phyloP scores from a whole-genome alignment of 2,329 filamentous ascomycete genomes.

The Fusarium denticulatum region DNA sequence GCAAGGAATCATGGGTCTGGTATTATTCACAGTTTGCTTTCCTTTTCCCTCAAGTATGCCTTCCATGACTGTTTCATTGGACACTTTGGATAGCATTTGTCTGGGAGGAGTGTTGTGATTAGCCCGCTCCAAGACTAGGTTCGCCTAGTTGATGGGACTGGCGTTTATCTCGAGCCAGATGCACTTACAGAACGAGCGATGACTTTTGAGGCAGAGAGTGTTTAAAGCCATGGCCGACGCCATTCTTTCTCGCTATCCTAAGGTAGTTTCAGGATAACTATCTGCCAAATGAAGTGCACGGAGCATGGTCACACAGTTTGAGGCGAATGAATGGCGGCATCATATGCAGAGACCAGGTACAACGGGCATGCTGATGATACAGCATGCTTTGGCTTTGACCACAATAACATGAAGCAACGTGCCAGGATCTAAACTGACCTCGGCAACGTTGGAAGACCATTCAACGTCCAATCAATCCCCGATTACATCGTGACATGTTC shows the following conservation, averaged over 20 bases:
- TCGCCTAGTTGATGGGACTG: background rate
- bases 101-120: constrained; percentile 4
- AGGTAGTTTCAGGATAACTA: constrained; percentile 1
- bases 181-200: background rate
- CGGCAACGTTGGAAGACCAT: background rate
- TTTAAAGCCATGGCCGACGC: background rate
- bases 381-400: constrained; percentile 10
- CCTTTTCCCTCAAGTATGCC: background rate
- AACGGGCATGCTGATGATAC: constrained; percentile 8
- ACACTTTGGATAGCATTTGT: constrained; percentile 4
- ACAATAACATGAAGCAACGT: constrained; percentile 6
- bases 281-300: constrained; percentile 1
- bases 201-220: background rate
- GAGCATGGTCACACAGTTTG: background rate
- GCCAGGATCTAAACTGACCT: background rate
- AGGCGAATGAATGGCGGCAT: constrained; percentile 6
- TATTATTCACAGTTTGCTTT: background rate
- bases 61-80: background rate
- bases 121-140: background rate
- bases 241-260: background rate
- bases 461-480: background rate
- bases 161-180: constrained; percentile 24
- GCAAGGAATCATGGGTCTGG: background rate
- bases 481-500: background rate
- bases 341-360: constrained; percentile 13